These are phyloP conservation scores for Rosa chinensis DNA, from an alignment of 306 rosid genomes.

Conservation along the genomic window DNA sequence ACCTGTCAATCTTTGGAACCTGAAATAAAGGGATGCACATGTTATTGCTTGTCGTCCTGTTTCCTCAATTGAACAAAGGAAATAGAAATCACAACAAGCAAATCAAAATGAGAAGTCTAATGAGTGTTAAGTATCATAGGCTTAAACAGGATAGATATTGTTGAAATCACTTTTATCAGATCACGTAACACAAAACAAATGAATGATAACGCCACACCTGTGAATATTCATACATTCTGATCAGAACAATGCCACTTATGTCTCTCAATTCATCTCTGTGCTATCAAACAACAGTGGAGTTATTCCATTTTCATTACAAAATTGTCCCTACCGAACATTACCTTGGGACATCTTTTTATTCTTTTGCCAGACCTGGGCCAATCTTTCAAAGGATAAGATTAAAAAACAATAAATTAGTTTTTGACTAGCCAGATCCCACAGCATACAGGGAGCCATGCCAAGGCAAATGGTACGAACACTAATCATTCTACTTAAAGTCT, in stretches of 20 bases:
- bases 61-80: not conserved
- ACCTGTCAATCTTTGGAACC: conserved; percentile 25
- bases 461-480: not conserved
- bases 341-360: not conserved
- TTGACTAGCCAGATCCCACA: not conserved
- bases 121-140: not conserved
- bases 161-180: not conserved
- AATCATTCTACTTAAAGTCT: not conserved
- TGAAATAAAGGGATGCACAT: conserved; percentile 9
- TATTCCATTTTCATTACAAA: not conserved
- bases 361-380: not conserved
- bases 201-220: not conserved
- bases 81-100: not conserved
- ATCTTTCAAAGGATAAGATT: not conserved
- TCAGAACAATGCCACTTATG: not conserved
- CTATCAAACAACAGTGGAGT: not conserved
- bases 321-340: not conserved
- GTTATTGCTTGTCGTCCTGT: not conserved
- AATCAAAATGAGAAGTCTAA: not conserved
- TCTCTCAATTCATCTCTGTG: not conserved
- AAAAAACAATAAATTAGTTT: not conserved
- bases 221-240: not conserved
- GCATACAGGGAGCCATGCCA: not conserved
- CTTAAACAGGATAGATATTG: not conserved
- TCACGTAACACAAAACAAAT: conserved; percentile 14